phyloP scores from a whole-genome alignment of 495 filamentous ascomycete genomes.

The Lasiosphaeris hirsuta region DNA sequence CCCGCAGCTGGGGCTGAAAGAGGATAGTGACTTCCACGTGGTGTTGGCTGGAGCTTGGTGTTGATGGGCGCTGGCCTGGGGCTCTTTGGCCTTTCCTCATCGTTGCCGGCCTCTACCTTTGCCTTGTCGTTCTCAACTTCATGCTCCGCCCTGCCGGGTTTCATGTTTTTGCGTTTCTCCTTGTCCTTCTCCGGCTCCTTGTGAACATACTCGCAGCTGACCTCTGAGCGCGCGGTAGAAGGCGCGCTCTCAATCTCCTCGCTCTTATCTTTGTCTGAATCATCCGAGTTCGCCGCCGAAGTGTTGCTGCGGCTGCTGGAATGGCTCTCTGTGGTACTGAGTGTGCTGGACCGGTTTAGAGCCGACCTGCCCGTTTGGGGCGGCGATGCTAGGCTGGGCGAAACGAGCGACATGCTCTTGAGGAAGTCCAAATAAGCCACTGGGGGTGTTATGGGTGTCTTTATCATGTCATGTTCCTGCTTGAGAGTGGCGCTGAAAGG shows the following conservation, averaged over 20 bases:
- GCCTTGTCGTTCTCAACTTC: not conserved
- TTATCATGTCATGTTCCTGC: conserved; percentile 37
- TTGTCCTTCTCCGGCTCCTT: conserved; percentile 28
- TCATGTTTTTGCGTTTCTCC: conserved; percentile 20
- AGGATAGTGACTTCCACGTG: conserved; percentile 45
- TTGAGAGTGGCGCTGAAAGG: conserved; percentile 32
- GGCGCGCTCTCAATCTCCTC: conserved; percentile 44
- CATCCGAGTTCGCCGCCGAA: conserved; percentile 29
- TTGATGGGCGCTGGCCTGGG: conserved; percentile 28
- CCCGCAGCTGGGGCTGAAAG: conserved; percentile 57
- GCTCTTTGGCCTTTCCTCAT: conserved; percentile 16
- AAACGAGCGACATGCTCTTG: conserved; percentile 60
- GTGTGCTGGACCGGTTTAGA: conserved; percentile 37
- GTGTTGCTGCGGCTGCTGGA: conserved; percentile 29
- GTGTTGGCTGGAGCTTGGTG: conserved; percentile 36
- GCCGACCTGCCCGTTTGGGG: conserved; percentile 37
- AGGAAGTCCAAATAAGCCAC: conserved; percentile 90
- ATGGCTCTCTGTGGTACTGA: conserved; percentile 26
- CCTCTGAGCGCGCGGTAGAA: conserved; percentile 53
- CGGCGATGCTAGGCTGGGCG: conserved; percentile 54
- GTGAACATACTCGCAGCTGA: conserved; percentile 52
- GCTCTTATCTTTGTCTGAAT: conserved; percentile 35
- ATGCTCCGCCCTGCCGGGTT: not conserved
- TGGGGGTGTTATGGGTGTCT: conserved; percentile 90
- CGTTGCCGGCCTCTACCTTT: not conserved